Percentiles rank a stretch among this genome's conserved stretches.
Evolutionary conservation across 2,329 filamentous ascomycete species (phyloP).

Genomic region (Teratosphaeria epicoccoides): DNA sequence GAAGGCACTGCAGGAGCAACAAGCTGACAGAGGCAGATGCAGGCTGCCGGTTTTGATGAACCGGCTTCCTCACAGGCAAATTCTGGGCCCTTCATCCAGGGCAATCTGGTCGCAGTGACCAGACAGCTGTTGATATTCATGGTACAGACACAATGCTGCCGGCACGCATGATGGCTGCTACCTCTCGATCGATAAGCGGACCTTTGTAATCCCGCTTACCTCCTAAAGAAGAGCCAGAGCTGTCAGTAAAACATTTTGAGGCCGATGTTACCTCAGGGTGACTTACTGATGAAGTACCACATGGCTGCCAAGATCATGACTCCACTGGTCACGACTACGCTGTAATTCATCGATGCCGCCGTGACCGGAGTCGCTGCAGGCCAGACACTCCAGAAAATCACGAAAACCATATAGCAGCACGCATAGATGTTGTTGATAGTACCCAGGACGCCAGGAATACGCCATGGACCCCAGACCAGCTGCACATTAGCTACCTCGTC

Average conservation of each 20-base stretch:
- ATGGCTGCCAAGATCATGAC: conserved; percentile 28
- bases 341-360: conserved; percentile 34
- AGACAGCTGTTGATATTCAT: background rate
- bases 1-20: too few species aligned
- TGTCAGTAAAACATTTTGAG: too few species aligned
- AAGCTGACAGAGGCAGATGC: too few species aligned
- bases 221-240: conserved; percentile 1
- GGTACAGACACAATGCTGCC: conserved; percentile 13
- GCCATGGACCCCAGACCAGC: conserved; percentile 47
- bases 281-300: conserved; percentile 25
- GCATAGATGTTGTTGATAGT: conserved; percentile 46
- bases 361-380: conserved; percentile 28
- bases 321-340: conserved; percentile 29
- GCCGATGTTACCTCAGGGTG: too few species aligned
- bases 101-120: too few species aligned
- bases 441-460: conserved; percentile 40
- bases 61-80: too few species aligned
- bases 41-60: too few species aligned
- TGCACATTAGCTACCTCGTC: conserved; percentile 15
- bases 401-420: conserved; percentile 42
- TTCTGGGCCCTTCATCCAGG: too few species aligned
- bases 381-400: conserved; percentile 49
- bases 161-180: conserved; percentile 18
- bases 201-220: conserved; percentile 29
- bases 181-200: conserved; percentile 28